Conservation (phyloP, 2,329 filamentous ascomycete species). For the Aspergillus sp. region DNA sequence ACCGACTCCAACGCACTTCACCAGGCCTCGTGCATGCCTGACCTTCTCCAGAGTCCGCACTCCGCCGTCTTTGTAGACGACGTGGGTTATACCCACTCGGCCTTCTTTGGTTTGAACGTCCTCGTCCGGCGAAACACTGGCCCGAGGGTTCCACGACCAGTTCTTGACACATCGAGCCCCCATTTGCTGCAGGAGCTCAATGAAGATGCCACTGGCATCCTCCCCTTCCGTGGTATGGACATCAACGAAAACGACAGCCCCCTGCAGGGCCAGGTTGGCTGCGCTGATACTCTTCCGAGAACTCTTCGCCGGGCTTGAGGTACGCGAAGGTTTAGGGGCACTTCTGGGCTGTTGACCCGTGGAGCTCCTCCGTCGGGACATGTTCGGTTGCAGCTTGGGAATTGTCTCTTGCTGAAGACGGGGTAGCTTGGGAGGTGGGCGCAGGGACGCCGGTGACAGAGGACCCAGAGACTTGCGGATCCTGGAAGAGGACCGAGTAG, state of each 20-base stretch:
- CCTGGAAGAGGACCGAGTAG: slow-evolving; percentile 32
- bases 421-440: slow-evolving; percentile 30
- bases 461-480: slow-evolving; percentile 25
- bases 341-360: slow-evolving; percentile 3
- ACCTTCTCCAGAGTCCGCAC: slow-evolving; percentile 80
- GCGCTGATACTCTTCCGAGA: slow-evolving; percentile 24
- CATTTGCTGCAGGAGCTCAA: slow-evolving; percentile 76
- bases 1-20: slow-evolving; percentile 81
- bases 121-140: slow-evolving; percentile 38
- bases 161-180: slow-evolving; percentile 75
- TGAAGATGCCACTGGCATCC: slow-evolving; percentile 77
- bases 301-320: slow-evolving; percentile 29
- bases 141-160: slow-evolving; percentile 72
- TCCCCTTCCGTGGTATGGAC: slow-evolving; percentile 79
- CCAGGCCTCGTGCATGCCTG: slow-evolving; percentile 66
- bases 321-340: slow-evolving; percentile 15
- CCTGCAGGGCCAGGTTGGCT: slow-evolving; percentile 55
- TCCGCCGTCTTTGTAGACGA: slow-evolving; percentile 85
- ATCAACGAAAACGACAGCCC: slow-evolving; percentile 78
- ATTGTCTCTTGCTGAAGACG: slow-evolving; percentile 19
- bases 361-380: slow-evolving; percentile 15
- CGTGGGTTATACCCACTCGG: slow-evolving; percentile 78
- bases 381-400: slow-evolving; percentile 19
- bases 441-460: slow-evolving; percentile 19
- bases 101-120: slow-evolving; percentile 32